phyloP scores from a whole-genome alignment of 2,329 filamentous ascomycete genomes.

The Claviceps citrina region DNA sequence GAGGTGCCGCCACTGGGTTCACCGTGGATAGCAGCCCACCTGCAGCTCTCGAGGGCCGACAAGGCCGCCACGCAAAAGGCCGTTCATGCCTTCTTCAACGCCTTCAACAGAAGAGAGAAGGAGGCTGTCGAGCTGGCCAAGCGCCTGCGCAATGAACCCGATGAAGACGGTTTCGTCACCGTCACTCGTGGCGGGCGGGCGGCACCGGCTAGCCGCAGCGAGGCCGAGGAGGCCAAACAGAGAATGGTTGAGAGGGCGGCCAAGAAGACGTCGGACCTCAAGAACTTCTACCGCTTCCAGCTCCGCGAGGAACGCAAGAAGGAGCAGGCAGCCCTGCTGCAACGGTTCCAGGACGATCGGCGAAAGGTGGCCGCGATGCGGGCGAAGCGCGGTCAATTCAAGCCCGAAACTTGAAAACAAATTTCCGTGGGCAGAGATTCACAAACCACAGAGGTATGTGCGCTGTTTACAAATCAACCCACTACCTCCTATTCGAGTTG shows the following conservation, averaged over 20 bases:
- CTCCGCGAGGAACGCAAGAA: slow-evolving; percentile 63
- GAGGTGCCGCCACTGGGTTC: slow-evolving; percentile 43
- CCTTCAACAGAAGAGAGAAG: slow-evolving; percentile 59
- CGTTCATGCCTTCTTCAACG: slow-evolving; percentile 73
- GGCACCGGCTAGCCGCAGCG: slow-evolving; percentile 60
- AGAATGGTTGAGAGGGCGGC: slow-evolving; percentile 48
- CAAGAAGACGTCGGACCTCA: slow-evolving; percentile 46
- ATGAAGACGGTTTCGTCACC: slow-evolving; percentile 91
- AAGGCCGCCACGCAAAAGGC: slow-evolving; percentile 49
- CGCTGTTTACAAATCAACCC: no score
- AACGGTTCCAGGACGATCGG: slow-evolving; percentile 61
- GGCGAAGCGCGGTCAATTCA: slow-evolving; percentile 48
- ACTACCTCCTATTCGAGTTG: not conserved
- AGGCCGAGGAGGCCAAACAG: slow-evolving; percentile 44
- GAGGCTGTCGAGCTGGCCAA: slow-evolving; percentile 47
- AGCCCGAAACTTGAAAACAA: slow-evolving; percentile 28
- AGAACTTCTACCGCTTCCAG: slow-evolving; percentile 77
- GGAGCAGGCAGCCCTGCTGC: slow-evolving; percentile 51
- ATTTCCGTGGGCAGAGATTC: not conserved
- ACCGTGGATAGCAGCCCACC: slow-evolving; percentile 47
- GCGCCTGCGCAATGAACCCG: slow-evolving; percentile 59
- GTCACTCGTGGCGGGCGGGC: slow-evolving; percentile 64
- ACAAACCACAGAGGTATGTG: not conserved
- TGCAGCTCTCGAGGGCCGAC: slow-evolving; percentile 55
- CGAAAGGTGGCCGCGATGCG: slow-evolving; percentile 57